A percentile compares a stretch with the other conserved stretches of the same genome.
These are phyloP conservation scores for Senna siamea DNA, from an alignment of 306 rosid genomes.

Conservation along the genomic window DNA sequence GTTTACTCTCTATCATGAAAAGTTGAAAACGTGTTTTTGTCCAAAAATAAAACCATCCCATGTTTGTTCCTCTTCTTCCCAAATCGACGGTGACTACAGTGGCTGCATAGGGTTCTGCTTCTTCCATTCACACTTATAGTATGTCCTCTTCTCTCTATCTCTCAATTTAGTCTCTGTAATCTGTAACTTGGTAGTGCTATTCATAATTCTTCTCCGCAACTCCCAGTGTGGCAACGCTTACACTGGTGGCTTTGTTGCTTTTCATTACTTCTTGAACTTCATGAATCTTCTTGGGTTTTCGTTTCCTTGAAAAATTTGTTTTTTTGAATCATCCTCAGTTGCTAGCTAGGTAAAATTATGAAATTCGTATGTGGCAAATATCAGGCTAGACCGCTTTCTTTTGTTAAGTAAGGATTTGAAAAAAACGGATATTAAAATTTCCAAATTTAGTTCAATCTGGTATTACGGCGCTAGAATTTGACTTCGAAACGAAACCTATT, in stretches of 20 bases:
- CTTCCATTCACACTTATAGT: conserved; percentile 14
- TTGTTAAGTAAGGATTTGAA: neutral
- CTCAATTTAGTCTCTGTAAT: neutral
- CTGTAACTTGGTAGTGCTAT: neutral
- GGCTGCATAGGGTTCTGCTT: conserved; percentile 16
- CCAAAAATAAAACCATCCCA: no score
- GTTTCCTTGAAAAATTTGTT: conserved; percentile 1
- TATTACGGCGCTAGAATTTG: neutral
- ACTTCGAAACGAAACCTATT: conserved; percentile 14
- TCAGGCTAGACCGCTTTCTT: neutral
- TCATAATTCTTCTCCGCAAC: neutral
- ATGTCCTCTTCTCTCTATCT: neutral
- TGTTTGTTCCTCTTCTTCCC: neutral
- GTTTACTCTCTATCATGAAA: neutral
- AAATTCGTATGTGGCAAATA: neutral
- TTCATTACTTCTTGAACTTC: neutral
- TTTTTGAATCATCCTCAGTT: neutral
- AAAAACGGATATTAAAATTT: neutral
- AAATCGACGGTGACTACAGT: neutral
- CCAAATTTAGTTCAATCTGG: conserved; percentile 1
- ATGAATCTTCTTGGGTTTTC: conserved; percentile 1
- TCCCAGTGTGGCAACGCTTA: no score
- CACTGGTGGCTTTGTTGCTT: neutral
- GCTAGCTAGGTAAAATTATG: conserved; percentile 11
- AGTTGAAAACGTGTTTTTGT: no score